Evolutionary conservation across 1,284 basidiomycete species (phyloP).

Genomic region (Trametes pubescens): DNA sequence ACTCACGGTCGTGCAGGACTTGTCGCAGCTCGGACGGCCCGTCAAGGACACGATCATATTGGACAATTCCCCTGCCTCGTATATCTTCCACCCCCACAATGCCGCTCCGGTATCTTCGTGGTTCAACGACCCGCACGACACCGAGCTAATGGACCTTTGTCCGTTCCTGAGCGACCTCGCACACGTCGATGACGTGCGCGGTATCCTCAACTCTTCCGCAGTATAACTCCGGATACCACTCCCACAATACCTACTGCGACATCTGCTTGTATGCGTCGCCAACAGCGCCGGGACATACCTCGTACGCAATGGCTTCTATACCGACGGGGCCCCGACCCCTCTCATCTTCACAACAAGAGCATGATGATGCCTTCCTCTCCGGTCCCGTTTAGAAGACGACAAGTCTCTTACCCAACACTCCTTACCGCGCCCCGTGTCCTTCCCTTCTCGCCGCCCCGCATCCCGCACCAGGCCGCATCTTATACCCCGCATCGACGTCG

Average conservation of each 20-base stretch:
- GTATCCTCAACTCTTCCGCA: conserved; percentile 85
- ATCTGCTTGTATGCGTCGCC: conserved; percentile 5
- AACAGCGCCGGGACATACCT: background rate
- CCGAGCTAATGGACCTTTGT: conserved; percentile 93
- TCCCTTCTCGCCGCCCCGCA: conserved; percentile 11
- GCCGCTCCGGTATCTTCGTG: conserved; percentile 98
- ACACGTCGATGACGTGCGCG: conserved; percentile 88
- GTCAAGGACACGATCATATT: conserved; percentile 96
- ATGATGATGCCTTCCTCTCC: conserved; percentile 5
- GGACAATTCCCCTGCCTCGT: conserved; percentile 98
- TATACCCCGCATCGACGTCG: conserved; percentile 34
- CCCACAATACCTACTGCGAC: conserved; percentile 4
- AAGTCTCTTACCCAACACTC: conserved; percentile 20
- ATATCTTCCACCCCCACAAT: conserved; percentile 99
- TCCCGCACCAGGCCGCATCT: conserved; percentile 23
- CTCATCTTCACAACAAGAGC: conserved; percentile 14
- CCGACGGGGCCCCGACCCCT: background rate
- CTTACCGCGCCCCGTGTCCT: conserved; percentile 18
- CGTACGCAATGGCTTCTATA: conserved; percentile 2
- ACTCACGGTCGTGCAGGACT: conserved; percentile 65
- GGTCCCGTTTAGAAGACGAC: conserved; percentile 18
- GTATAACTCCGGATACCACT: conserved; percentile 23
- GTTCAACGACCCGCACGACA: conserved; percentile 99
- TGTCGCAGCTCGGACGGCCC: conserved; percentile 94
- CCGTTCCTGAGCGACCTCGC: conserved; percentile 92